Base-by-base conservation (phyloP, 148 eudicot species). In the Rhododendron ferrugineum region DNA sequence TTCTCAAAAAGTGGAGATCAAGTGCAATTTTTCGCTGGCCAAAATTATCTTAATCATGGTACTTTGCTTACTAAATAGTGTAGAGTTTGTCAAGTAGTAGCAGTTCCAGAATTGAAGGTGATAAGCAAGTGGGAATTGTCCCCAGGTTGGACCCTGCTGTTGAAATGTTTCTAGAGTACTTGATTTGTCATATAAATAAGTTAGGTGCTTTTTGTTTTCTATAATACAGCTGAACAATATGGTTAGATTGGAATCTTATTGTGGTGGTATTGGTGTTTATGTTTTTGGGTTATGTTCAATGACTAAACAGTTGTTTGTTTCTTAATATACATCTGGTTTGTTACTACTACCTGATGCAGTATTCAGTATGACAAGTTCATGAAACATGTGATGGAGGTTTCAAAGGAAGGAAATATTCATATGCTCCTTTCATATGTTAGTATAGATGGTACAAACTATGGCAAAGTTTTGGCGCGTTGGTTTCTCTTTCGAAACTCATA, bases 61-160 rank as follows among this genome's bases (percentile, higher is more conserved):
- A 66, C 50, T 68, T 40, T 83, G 42, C 58, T 83, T 30, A 44
- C 56, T 16, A 64, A 40, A 36, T 82, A 28, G 22, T 82, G 84
- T 82, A 82, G 84, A 16, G 54, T 82, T 82, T 81, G 74, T 64
- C 14, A 66, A 42, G 77, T 50, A 75, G 40, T 44, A 8, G 56
- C 26, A 28, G 60, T 44, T 83, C 26, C 42, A 47, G 62, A 68
- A 66, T 15, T 79, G 46, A 32, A 32, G 47, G 85, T 30, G 74
- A 83, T 83, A 83, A 83, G 52, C 77, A 82, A 64, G 72, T 70
- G 77, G 84, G 84, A 70, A 60, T 82, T 50, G 30, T 56, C 50
- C 78, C 78, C n/a, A 10, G 47, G 56, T 46, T 83, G 23, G 42
- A 70, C 78, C 46, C 49, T 83, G 78, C 85, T 49, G 37, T 49